Evolutionary conservation across 2,329 filamentous ascomycete genomes (phyloP).

Genomic region (Onygena corvina): DNA sequence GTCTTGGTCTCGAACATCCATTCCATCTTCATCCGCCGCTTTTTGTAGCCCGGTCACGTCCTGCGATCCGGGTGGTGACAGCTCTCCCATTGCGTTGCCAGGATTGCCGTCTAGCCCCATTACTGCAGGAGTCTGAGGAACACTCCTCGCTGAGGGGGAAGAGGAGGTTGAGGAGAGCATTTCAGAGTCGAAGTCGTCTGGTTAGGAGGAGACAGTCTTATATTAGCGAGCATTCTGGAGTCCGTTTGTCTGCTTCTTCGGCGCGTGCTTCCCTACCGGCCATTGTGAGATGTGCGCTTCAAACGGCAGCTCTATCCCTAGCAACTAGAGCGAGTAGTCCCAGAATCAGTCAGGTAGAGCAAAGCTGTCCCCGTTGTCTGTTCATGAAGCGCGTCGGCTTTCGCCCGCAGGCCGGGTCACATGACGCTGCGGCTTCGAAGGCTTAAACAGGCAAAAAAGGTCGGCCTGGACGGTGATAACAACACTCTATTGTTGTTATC

Average conservation of each 20-base stretch:
- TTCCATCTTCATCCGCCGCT: not conserved
- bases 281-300: not conserved
- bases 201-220: not conserved
- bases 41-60: conserved; percentile 18
- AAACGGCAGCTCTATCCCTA: not conserved
- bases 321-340: not conserved
- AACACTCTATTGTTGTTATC: not conserved
- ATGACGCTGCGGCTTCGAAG: too few species aligned
- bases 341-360: not conserved
- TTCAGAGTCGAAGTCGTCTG: conserved; percentile 34
- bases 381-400: too few species aligned
- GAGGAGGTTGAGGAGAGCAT: conserved; percentile 39
- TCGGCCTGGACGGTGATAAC: not conserved
- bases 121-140: conserved; percentile 35
- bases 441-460: too few species aligned
- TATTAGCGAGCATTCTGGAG: not conserved
- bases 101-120: conserved; percentile 17
- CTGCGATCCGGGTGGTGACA: conserved; percentile 46
- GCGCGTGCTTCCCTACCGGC: not conserved
- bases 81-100: conserved; percentile 30
- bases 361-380: not conserved
- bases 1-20: too few species aligned
- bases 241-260: not conserved
- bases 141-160: conserved; percentile 27
- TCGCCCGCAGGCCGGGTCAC: too few species aligned